These are phyloP conservation scores for Neobulgaria alba DNA, from an alignment of 2,329 filamentous ascomycete species.

Conservation along the genomic window DNA sequence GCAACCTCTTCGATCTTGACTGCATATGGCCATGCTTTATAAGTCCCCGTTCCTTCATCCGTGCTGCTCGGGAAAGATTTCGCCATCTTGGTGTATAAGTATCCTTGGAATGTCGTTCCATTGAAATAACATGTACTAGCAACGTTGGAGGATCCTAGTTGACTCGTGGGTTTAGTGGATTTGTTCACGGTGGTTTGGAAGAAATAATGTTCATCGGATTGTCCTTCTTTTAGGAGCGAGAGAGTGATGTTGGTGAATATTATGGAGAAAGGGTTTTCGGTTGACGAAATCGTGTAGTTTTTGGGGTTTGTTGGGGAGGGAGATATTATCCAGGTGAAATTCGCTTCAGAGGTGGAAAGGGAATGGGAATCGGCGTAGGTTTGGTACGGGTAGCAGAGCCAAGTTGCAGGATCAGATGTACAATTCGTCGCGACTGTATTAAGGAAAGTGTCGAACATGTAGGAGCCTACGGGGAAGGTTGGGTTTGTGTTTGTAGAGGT, in stretches of 20 bases:
- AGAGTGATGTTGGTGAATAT: slow-evolving; percentile 45
- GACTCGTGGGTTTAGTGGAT: slow-evolving; percentile 39
- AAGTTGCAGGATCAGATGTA: slow-evolving; percentile 48
- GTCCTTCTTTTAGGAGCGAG: slow-evolving; percentile 38
- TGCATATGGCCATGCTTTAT: slow-evolving; percentile 47
- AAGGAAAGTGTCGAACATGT: slow-evolving; percentile 50
- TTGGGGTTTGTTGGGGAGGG: slow-evolving; percentile 28
- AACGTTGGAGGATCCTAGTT: slow-evolving; percentile 35
- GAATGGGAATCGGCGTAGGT: slow-evolving; percentile 40
- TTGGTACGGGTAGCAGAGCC: slow-evolving; percentile 52
- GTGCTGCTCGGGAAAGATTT: slow-evolving; percentile 33
- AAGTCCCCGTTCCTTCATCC: slow-evolving; percentile 27
- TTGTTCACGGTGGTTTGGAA: slow-evolving; percentile 48
- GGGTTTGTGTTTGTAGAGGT: slow-evolving; percentile 7
- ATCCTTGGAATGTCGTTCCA: slow-evolving; percentile 45
- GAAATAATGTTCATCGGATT: slow-evolving; percentile 44
- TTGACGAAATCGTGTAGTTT: slow-evolving; percentile 46
- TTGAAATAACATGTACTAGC: slow-evolving; percentile 50
- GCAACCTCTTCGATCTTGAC: slow-evolving; percentile 47
- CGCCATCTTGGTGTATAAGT: slow-evolving; percentile 49
- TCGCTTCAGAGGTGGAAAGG: slow-evolving; percentile 35
- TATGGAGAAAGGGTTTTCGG: slow-evolving; percentile 46
- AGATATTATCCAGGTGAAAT: slow-evolving; percentile 54
- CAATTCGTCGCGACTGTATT: slow-evolving; percentile 45
- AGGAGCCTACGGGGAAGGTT: slow-evolving; percentile 53